Percentiles rank a stretch among this genome's conserved stretches.
phyloP scores from a whole-genome alignment of 768 basidiomycete species.

The Daedalea quercina region DNA sequence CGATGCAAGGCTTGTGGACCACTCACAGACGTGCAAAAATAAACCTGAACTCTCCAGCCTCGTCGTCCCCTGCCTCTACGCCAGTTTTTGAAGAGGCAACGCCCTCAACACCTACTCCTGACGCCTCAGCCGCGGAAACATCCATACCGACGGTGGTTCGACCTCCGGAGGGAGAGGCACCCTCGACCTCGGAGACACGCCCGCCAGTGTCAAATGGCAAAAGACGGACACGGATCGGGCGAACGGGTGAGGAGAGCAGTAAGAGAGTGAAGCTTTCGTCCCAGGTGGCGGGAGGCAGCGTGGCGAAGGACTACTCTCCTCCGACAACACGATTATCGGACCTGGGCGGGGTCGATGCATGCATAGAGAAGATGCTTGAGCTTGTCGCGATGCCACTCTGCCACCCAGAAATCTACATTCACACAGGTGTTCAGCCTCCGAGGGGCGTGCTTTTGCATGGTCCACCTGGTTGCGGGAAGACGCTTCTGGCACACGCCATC shows the following conservation, averaged over 20 bases:
- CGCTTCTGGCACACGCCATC: conserved; percentile 87
- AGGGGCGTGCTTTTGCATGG: conserved; percentile 91
- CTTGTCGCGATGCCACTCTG: conserved; percentile 93
- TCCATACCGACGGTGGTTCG: conserved; percentile 2
- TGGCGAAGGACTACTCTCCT: conserved; percentile 61
- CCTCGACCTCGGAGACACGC: conserved; percentile 5
- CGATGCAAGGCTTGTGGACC: conserved; percentile 78
- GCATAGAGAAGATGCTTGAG: conserved; percentile 90
- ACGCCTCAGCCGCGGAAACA: background rate
- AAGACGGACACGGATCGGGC: conserved; percentile 54
- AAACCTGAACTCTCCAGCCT: conserved; percentile 49
- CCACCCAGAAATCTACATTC: conserved; percentile 92
- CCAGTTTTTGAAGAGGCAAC: conserved; percentile 19
- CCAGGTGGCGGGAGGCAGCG: conserved; percentile 20
- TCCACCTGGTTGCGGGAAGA: conserved; percentile 97
- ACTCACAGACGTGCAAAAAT: conserved; percentile 56
- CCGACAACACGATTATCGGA: conserved; percentile 75
- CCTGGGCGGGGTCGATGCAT: conserved; percentile 80
- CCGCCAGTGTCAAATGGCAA: conserved; percentile 34
- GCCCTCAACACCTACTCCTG: conserved; percentile 7
- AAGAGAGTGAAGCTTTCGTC: conserved; percentile 50
- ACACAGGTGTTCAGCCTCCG: conserved; percentile 89
- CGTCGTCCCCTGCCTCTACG: conserved; percentile 15
- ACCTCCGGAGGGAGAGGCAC: conserved; percentile 1
- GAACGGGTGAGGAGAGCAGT: conserved; percentile 42